Conservation (phyloP, 2,329 filamentous ascomycete species). For the Sarocladium strictum region DNA sequence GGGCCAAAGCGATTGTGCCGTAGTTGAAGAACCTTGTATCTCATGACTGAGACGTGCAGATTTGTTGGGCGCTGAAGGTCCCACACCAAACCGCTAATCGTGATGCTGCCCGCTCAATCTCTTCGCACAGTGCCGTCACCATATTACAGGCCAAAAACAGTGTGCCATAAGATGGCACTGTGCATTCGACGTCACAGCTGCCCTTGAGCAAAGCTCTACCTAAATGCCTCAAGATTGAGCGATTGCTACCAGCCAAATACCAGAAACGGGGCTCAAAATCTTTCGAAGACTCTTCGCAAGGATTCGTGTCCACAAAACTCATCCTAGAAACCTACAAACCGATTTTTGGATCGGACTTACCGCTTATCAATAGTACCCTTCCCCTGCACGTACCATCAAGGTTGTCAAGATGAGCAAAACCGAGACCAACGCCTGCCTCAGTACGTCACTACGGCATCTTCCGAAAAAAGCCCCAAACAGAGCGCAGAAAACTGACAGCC, state of each 20-base stretch:
- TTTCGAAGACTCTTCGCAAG: background rate
- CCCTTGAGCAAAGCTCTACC: slow-evolving; percentile 7
- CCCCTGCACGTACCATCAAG: slow-evolving; percentile 9
- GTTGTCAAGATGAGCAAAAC: slow-evolving; percentile 35
- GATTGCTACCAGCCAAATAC: background rate
- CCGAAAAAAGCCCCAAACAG: too few relatives aligned
- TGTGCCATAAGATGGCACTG: background rate
- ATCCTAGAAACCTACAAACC: background rate
- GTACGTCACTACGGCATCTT: slow-evolving; percentile 30
- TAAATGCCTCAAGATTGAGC: slow-evolving; percentile 10
- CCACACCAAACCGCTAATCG: slow-evolving; percentile 6
- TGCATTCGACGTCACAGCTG: slow-evolving; percentile 4
- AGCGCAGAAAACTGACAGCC: background rate
- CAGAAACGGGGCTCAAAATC: background rate
- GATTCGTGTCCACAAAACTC: background rate
- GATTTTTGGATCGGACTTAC: background rate
- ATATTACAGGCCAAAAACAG: background rate
- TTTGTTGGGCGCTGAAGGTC: slow-evolving; percentile 3
- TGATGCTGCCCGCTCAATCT: background rate
- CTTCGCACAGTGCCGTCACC: background rate
- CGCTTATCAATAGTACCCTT: background rate
- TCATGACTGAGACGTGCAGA: slow-evolving; percentile 1
- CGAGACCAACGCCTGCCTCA: slow-evolving; percentile 48
- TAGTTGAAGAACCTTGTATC: background rate
- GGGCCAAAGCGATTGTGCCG: too few relatives aligned